Percentiles rank a stretch among this genome's conserved stretches.
Evolutionary conservation across 2,329 filamentous ascomycete species (phyloP).

Genomic region (Plectosphaerella plurivora): DNA sequence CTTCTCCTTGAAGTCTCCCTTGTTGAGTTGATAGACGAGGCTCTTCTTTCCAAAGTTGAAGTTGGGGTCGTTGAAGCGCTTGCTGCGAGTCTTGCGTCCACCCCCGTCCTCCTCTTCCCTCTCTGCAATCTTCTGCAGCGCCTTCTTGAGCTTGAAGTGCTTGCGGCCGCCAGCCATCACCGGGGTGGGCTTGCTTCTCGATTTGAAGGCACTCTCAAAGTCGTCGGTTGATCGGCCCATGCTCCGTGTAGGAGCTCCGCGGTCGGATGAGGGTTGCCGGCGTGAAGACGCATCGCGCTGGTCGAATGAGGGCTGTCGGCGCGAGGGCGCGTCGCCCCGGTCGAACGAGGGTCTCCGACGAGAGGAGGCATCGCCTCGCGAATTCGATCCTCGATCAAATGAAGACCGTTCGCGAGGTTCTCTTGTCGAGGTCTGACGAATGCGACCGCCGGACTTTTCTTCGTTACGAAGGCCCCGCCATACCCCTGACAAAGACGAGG

Average conservation of each 20-base stretch:
- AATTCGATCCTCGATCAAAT: no score
- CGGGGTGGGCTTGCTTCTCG: not conserved
- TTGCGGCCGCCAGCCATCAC: conserved; percentile 6
- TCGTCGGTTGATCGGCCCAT: no score
- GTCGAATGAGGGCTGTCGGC: not conserved
- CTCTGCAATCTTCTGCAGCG: conserved; percentile 37
- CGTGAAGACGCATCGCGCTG: conserved; percentile 19
- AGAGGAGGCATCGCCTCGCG: conserved; percentile 12
- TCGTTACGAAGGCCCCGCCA: conserved; percentile 56
- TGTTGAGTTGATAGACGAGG: conserved; percentile 49
- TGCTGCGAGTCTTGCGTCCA: conserved; percentile 38
- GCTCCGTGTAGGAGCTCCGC: no score
- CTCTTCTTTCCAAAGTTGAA: conserved; percentile 50
- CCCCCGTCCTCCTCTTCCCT: conserved; percentile 23
- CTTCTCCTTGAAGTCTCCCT: conserved; percentile 33
- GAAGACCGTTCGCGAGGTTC: no score
- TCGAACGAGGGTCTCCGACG: not conserved
- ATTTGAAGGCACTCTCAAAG: no score
- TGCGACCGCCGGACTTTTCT: conserved; percentile 1
- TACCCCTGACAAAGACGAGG: conserved; percentile 57
- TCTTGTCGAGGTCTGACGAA: no score
- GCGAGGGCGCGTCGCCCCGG: not conserved
- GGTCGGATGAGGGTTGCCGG: conserved; percentile 1
- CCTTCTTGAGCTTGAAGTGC: conserved; percentile 45
- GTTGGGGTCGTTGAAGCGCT: conserved; percentile 48